Base-by-base conservation (phyloP, 352 stramenopile species). In the Globisporangium iwayamae region DNA sequence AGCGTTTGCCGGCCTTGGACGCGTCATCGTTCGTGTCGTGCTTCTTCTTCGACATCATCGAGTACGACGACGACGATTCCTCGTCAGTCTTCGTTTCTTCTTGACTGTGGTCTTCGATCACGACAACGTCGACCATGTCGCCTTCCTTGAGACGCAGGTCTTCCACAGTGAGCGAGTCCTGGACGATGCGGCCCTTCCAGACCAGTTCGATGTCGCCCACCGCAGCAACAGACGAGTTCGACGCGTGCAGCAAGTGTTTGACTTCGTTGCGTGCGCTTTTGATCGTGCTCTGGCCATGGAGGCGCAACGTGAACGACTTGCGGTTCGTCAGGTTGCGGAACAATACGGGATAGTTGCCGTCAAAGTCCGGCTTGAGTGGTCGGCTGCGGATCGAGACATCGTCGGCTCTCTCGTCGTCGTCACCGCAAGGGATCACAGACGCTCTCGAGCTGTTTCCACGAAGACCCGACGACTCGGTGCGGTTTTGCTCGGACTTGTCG, bases 241-340 rank as follows among this genome's bases (percentile, higher is more conserved):
- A 86, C 9, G 81, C 63, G 50, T 71, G 71, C 38, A 91, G 62
- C 48, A 91, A 56, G 20, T 78, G 68, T 50, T 87, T 88, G 25
- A 89, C 83, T 66, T 90, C 77, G 38, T 71, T 65, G 50, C 79
- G 73, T 6, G 79, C 79, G 43, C 86, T 63, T 57, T 87, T 87
- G 22, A 87, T 75, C 14, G 76, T 82, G 47, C 85, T 74, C 16
- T 65, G 76, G 45, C 70, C 70, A 32, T 79, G 71, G 25, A 91
- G 54, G 25, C 76, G 79, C 48, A 90, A 55, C 34, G 81, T 87
- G 54, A 91, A 90, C 20, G 69, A 67, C 56, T 88, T 91, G 54
- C 85, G 85, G 79, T 85, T 91, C 5, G 69, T 79, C 25, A 87
- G 60, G 10, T 88, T 89, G 30, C 81, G 78, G 67, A 91, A 91